Percentiles rank a stretch among this genome's conserved stretches.
phyloP scores from a whole-genome alignment of 306 rosid species.

The Malus domestica region ASM211411v1 NC_041801.1:9840501-9841000 shows the following conservation, averaged over 20 bases:
- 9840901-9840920: slow-evolving; percentile 89
- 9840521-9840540: background rate
- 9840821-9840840: slow-evolving; percentile 60
- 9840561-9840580: background rate
- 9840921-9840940: slow-evolving; percentile 91
- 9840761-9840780: slow-evolving; percentile 66
- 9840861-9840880: slow-evolving; percentile 97
- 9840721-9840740: slow-evolving; percentile 79
- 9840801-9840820: slow-evolving; percentile 55
- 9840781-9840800: slow-evolving; percentile 63
- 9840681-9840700: slow-evolving; percentile 97
- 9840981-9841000: slow-evolving; percentile 11
- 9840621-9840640: slow-evolving; percentile 99
- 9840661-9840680: slow-evolving; percentile 98
- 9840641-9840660: slow-evolving; percentile 98
- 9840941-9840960: slow-evolving; percentile 16
- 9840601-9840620: slow-evolving; percentile 99
- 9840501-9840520: background rate
- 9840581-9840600: slow-evolving; percentile 19
- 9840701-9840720: slow-evolving; percentile 96
- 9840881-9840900: slow-evolving; percentile 98
- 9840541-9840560: slow-evolving; percentile 1
- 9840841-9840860: slow-evolving; percentile 72
- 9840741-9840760: slow-evolving; percentile 89
- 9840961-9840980: slow-evolving; percentile 20